These are phyloP conservation scores for Asclepias syriaca DNA, from an alignment of 257 asterid genomes.

Conservation along the genomic window DNA sequence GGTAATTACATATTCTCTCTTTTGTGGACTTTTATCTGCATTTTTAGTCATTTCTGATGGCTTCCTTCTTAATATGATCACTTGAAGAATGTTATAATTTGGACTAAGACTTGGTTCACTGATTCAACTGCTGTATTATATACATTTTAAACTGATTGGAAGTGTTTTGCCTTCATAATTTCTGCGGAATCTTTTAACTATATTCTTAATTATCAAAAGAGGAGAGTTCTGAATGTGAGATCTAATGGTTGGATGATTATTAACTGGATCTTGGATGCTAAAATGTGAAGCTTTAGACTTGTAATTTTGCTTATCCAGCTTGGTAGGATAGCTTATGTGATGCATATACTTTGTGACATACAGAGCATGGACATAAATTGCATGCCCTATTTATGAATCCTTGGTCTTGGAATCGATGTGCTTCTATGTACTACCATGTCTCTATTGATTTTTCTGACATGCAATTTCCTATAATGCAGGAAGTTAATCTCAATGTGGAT, in stretches of 20 bases:
- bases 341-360: neutral
- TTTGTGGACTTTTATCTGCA: neutral
- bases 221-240: neutral
- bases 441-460: neutral
- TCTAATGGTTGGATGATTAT: neutral
- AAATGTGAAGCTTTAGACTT: neutral
- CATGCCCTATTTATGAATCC: neutral
- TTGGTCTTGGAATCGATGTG: neutral
- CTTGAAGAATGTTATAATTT: neutral
- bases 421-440: neutral
- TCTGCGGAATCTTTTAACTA: neutral
- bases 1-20: neutral
- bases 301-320: neutral
- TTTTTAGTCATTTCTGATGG: neutral
- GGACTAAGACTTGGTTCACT: neutral
- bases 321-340: neutral
- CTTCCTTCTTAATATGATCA: neutral
- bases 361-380: neutral
- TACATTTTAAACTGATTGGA: neutral
- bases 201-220: neutral
- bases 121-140: neutral
- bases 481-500: slow-evolving; percentile 43
- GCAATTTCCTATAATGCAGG: slow-evolving; percentile 15
- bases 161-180: neutral
- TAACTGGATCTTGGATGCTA: neutral